These are phyloP conservation scores for Aspergillus aculeatus DNA, from an alignment of 2,329 filamentous ascomycete species.

Conservation along the genomic window DNA sequence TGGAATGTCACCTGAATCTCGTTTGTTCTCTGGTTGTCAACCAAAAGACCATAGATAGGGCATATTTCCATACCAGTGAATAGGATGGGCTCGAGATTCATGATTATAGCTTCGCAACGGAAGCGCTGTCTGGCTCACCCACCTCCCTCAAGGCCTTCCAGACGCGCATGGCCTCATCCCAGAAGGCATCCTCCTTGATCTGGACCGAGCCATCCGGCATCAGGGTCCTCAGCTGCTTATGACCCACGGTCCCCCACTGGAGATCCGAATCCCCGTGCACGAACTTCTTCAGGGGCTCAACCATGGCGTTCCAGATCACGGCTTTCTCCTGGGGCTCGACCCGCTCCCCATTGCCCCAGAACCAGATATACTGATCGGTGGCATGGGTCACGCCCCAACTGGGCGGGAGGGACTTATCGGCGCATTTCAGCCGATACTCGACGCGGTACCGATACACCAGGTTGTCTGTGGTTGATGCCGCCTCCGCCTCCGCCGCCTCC, in stretches of 20 bases:
- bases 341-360: constrained; percentile 51
- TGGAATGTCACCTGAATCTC: neutral
- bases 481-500: constrained; percentile 23
- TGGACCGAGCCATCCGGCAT: constrained; percentile 47
- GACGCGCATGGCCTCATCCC: constrained; percentile 49
- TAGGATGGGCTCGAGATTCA: neutral
- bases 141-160: constrained; percentile 43
- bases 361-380: constrained; percentile 56
- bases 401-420: constrained; percentile 42
- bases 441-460: constrained; percentile 55
- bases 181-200: constrained; percentile 47
- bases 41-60: neutral
- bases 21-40: neutral
- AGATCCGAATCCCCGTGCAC: constrained; percentile 21
- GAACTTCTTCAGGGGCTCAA: constrained; percentile 32
- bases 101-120: constrained; percentile 10
- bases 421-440: constrained; percentile 53
- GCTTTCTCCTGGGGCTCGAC: constrained; percentile 47
- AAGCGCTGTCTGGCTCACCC: constrained; percentile 10
- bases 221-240: constrained; percentile 45
- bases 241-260: constrained; percentile 26
- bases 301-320: constrained; percentile 33
- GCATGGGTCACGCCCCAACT: constrained; percentile 57
- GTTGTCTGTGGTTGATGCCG: constrained; percentile 10
- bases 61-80: neutral